Evolutionary conservation across 495 filamentous ascomycete genomes (phyloP), one percentile per base, ranked within the genome.

Genomic region (Hypoxylon perforatum): DNA sequence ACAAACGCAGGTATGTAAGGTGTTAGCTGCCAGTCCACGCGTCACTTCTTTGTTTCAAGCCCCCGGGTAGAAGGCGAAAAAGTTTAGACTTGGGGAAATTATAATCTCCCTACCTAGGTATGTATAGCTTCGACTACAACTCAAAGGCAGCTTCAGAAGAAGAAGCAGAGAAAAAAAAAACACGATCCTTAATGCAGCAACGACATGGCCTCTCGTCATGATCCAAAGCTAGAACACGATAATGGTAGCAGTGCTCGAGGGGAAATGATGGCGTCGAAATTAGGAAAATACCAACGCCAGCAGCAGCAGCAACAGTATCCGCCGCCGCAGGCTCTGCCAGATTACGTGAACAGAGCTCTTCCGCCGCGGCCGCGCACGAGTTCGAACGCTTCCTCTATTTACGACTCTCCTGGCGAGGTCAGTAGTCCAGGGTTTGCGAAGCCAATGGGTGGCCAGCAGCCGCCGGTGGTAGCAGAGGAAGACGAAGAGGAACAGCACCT

Each of bases 271-370:
- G 35, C 10, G 23, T 38, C 38, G 45, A 36, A 15, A 0, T 17
- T 33, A 9, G 56, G 50, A 52, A 42, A 18, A 12, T 1, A 23
- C 0, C 61, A 23, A n/a, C n/a, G n/a, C n/a, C n/a, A n/a, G n/a
- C n/a, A n/a, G n/a, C n/a, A n/a, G n/a, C n/a, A n/a, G n/a, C n/a
- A n/a, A n/a, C 45, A 57, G 14, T 69, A 48, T 39, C 57, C 66
- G 22, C 66, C 66, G 6, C 66, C 66, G 39, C 17, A 18, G 11
- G 66, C 51, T 1, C 19, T 69, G 30, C 57, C 66, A 11, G 57
- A 57, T 1, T 69, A 69, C 18, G 51, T 69, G 9, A 64, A 69
- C 25, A 57, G 54, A 28, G 66, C 66, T 21, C 66, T 69, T 19
- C 66, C 66, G 19, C 66, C 50, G 22, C 18, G 19, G 39, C 55